A percentile compares a stretch with the other conserved stretches of the same genome.
Conservation (phyloP, 2,329 filamentous ascomycete genomes). For the Ceratocystiopsis minuta region DNA sequence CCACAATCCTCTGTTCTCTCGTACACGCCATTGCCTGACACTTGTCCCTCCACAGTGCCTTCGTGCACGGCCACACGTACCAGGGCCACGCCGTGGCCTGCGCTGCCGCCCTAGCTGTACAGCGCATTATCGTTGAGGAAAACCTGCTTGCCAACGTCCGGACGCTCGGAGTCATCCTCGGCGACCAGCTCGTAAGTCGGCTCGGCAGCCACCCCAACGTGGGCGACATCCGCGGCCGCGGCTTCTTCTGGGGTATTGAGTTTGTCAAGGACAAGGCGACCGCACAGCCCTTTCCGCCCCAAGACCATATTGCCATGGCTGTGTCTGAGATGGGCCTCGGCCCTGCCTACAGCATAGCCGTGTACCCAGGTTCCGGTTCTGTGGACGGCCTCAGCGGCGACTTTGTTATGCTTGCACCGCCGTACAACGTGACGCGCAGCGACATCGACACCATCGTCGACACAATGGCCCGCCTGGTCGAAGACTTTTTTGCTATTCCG, state of each 20-base stretch:
- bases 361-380: constrained; percentile 48
- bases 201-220: constrained; percentile 20
- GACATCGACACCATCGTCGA: constrained; percentile 40
- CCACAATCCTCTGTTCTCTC: not conserved
- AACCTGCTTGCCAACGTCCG: constrained; percentile 19
- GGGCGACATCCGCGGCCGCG: constrained; percentile 24
- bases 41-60: constrained; percentile 17
- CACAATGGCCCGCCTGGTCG: constrained; percentile 30
- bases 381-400: constrained; percentile 44
- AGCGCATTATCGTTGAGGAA: constrained; percentile 19
- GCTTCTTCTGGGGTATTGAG: constrained; percentile 27
- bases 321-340: constrained; percentile 17
- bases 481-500: constrained; percentile 23
- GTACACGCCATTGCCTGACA: not conserved
- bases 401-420: constrained; percentile 50
- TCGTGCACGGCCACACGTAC: constrained; percentile 44
- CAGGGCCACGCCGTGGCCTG: constrained; percentile 22
- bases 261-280: constrained; percentile 20
- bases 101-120: constrained; percentile 23
- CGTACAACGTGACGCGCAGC: constrained; percentile 41
- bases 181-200: constrained; percentile 12
- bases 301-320: constrained; percentile 15
- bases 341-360: constrained; percentile 18
- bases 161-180: constrained; percentile 16
- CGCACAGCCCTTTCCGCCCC: constrained; percentile 16